Base-by-base conservation (phyloP, 352 stramenopile species). In the Elongisporangium anandrum region DNA sequence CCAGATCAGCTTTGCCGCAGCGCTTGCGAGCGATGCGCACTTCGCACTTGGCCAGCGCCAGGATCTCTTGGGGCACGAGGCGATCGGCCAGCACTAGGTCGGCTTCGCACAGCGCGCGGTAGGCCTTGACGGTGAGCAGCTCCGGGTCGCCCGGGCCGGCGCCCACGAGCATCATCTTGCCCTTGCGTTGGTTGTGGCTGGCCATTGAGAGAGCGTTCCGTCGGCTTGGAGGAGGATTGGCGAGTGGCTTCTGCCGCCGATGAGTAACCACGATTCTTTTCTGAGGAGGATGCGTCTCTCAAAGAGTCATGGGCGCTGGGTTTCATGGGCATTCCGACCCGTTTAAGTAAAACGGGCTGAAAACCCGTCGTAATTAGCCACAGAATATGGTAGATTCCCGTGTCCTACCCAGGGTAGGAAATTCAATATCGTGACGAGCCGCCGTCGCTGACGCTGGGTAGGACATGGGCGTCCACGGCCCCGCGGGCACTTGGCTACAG, bases 11-110 rank as follows among this genome's bases (percentile, higher is more conserved):
- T 65, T 96, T 98, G 63, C 96, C 95, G 39, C 95, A 97, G 59
- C 88, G 75, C 74, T 99, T 99, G 61, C 95, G 79, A 4, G 95
- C 96, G 22, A 98, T 79, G 55, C 86, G 90, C 47, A 98, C 75
- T 65, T 98, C 85, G 54, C 92, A 94, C 22, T 70, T 69, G 57
- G 97, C 85, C 59, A 99, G 67, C 45, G 78, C 72, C n/a, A 98
- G 69, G 59, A 98, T 95, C 55, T 97, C 90, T 26, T 74, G 16
- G 6, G 90, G 91, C 48, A 99, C 94, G 3, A 99, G 77, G 16
- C 95, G 84, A 77, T 99, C 96, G 6, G 88, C 75, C 57, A 99
- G 88, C n/a, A 99, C 87, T 8, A 99, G 71, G 15, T 96, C 85
- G 2, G 90, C 88, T 26, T 85, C 77, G 52, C 89, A 69, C 20